Conservation (phyloP, 768 basidiomycete species). For the Tulasnella sp. region DNA sequence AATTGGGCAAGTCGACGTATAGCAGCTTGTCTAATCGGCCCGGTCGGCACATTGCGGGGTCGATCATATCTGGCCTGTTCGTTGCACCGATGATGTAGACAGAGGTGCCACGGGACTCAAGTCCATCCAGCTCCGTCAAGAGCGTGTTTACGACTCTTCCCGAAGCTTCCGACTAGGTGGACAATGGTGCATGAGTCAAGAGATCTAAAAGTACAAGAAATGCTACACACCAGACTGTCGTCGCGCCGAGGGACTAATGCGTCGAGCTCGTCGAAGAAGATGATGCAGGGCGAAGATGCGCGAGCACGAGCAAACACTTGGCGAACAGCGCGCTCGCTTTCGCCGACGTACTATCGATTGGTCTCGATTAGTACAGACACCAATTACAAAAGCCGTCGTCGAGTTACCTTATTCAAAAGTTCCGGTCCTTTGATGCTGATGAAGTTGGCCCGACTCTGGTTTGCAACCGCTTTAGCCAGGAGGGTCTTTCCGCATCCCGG, state of each 20-base stretch:
- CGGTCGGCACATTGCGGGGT: conserved; percentile 96
- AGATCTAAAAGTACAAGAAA: conserved; percentile 9
- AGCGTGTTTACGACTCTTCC: conserved; percentile 90
- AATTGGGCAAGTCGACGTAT: conserved; percentile 76
- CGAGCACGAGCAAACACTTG: conserved; percentile 91
- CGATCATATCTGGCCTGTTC: conserved; percentile 94
- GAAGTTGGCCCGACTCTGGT: conserved; percentile 90
- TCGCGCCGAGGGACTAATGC: conserved; percentile 85
- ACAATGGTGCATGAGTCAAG: conserved; percentile 6
- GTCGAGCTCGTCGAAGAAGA: conserved; percentile 93
- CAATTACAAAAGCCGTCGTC: neutral
- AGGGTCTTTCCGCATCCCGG: conserved; percentile 97
- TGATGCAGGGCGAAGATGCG: conserved; percentile 87
- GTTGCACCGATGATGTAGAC: conserved; percentile 94
- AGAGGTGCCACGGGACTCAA: conserved; percentile 61
- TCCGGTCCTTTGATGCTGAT: conserved; percentile 98
- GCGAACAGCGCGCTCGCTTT: conserved; percentile 89
- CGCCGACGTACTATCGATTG: conserved; percentile 73
- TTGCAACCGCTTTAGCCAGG: conserved; percentile 96
- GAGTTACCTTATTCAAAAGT: conserved; percentile 79
- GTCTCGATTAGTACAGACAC: neutral
- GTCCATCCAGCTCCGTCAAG: conserved; percentile 86
- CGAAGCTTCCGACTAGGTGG: conserved; percentile 78
- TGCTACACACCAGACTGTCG: conserved; percentile 60
- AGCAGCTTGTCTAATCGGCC: conserved; percentile 88